Base-by-base conservation (phyloP, 2,329 filamentous ascomycete genomes). In the Colletotrichum sp. region DNA sequence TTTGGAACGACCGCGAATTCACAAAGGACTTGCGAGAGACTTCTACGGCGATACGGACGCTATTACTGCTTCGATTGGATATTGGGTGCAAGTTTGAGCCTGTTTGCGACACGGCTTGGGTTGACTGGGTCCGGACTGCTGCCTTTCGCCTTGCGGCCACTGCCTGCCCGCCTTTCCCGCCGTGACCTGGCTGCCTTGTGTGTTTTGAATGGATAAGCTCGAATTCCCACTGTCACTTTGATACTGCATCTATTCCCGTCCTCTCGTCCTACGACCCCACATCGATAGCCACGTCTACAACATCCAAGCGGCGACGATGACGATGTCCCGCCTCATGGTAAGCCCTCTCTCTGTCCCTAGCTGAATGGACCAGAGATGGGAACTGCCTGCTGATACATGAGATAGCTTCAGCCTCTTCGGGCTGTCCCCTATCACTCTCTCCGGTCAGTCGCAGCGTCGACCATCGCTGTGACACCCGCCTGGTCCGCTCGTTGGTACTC, bases 261-360 rank as follows among this genome's bases (percentile, higher is more conserved):
- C 44, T 52, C 65, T 71, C 36, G 34, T 49, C 49, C 44, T n/a
- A 34, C 36, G 9, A 71, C 34, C 30, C 69, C 16, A n/a, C 30
- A 32, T n/a, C 24, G 30, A 32, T 32, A 64, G 21, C n/a, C 13
- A 24, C 18, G 28, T 34, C 8, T 21, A 18, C 26, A 34, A 26
- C 24, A 52, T 32, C 21, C 6, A 24, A 71, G 62, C 8, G 34
- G 32, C 15, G 5, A 65, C 34, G 36, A 76, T 69, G 70, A 52
- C 59, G 26, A 59, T 73, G 57, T 69, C 70, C 13, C 59, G 70
- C 49, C 32, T 74, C 21, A 12, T 76, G 59, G 74, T 69, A 73
- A 73, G 74, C 18, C 36, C 18, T 8, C 30, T 34, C 15, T 62
- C 26, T 18, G 15, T 30, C 8, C 26, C 4, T n/a, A 6, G 7